Conservation (phyloP, 2,329 filamentous ascomycete species). For the Aspergillus oerlinghausenensis region DNA sequence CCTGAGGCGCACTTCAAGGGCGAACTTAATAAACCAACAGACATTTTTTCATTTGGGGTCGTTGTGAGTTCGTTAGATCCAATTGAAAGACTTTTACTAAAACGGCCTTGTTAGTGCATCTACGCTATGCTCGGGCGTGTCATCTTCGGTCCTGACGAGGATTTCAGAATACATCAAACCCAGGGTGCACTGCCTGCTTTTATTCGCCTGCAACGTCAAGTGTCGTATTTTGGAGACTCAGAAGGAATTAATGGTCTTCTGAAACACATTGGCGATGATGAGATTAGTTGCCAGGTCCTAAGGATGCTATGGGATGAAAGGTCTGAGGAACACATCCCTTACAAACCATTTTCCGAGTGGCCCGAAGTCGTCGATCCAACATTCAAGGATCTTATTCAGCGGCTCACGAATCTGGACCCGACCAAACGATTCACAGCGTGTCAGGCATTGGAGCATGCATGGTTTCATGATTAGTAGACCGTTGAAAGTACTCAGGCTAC, state of each 20-base stretch:
- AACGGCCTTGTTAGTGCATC: constrained; percentile 34
- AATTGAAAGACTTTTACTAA: constrained; percentile 2
- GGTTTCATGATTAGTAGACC: constrained; percentile 14
- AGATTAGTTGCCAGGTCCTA: constrained; percentile 27
- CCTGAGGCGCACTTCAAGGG: constrained; percentile 28
- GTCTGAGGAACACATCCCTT: constrained; percentile 24
- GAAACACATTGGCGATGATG: constrained; percentile 8
- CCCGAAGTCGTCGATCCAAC: constrained; percentile 19
- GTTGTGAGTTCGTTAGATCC: constrained; percentile 18
- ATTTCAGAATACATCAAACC: constrained; percentile 31
- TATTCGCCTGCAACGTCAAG: constrained; percentile 42
- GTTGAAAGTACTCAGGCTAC: no score
- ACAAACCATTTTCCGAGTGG: constrained; percentile 31
- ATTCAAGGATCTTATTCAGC: constrained; percentile 26
- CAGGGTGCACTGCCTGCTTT: constrained; percentile 29
- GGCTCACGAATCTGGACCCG: constrained; percentile 28
- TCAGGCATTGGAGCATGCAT: constrained; percentile 27
- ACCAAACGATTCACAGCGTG: constrained; percentile 23
- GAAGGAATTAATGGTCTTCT: no score
- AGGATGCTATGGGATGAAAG: constrained; percentile 32
- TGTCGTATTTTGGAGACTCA: constrained; percentile 45
- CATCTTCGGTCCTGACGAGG: constrained; percentile 37
- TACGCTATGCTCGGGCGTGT: constrained; percentile 43
- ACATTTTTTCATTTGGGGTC: constrained; percentile 31
- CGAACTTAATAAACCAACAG: constrained; percentile 25